Base-by-base conservation (phyloP, 768 basidiomycete genomes). In the Amanita jacksonii region DNA sequence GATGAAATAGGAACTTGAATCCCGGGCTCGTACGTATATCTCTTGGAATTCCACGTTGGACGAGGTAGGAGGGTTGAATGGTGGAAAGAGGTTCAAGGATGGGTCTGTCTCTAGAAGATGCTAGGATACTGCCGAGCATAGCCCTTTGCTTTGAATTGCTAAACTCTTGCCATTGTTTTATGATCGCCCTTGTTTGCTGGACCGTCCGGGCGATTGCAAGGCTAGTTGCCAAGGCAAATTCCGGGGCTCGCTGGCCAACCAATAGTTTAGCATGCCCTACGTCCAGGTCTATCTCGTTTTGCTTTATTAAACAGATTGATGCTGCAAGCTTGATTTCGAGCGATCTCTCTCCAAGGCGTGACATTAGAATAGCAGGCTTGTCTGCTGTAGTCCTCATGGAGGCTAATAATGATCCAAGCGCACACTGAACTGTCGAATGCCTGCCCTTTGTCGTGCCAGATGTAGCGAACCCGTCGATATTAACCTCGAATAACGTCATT, bases 41-140 rank as follows among this genome's bases (percentile, higher is more conserved):
- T 36, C 82, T 74, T 6, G 86, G 82, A 7, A 70, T 60, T 4
- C 88, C 88, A 35, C 69, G 75, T 55, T 87, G 87, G 19, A 92
- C 76, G 25, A 93, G 70, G 55, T 77, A 88, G 2, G 88, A 90
- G 5, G 87, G 85, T 38, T 90, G 86, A 23, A 79, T 86, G 24
- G 85, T 77, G 16, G 89, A 90, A 10, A 88, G 67, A 6, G 86
- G 84, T 55, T 91, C 85, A 5, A 85, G 67, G 22, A 77, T 61
- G 3, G 74, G 56, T 18, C 68, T 62, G 23, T 72, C 62, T 22
- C 64, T 62, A n/a, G 79, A 77, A 41, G 63, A 63, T 46, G 62
- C 56, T 40, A 86, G 64, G 38, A 83, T 68, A 33, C 64, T 61
- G 38, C 64, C 62, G 16, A 81, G 61, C 15, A 73, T 58, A n/a